Evolutionary conservation across 768 basidiomycete species (phyloP).

Genomic region (Cystobasidium onofrii): DNA sequence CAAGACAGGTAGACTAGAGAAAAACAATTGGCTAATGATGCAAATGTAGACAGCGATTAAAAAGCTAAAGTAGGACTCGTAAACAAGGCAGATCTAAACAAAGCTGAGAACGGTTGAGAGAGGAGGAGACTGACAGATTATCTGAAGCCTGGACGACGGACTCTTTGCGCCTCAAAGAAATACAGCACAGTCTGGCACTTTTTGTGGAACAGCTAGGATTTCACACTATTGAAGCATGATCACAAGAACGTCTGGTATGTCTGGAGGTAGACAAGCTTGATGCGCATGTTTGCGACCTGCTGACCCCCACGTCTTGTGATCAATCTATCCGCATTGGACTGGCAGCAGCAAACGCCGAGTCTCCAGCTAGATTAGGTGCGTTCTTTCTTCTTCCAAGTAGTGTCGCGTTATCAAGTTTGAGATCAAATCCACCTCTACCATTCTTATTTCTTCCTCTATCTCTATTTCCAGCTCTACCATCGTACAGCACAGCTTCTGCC

Average conservation of each 20-base stretch:
- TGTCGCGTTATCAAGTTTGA: slow-evolving; percentile 79
- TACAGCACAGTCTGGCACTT: too few species aligned
- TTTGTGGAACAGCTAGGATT: too few species aligned
- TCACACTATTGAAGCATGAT: too few species aligned
- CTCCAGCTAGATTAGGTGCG: slow-evolving; percentile 12
- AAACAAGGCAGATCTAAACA: too few species aligned
- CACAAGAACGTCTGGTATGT: too few species aligned
- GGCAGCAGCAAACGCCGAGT: neutral
- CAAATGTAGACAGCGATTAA: neutral
- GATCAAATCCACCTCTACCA: slow-evolving; percentile 56
- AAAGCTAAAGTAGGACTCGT: too few species aligned
- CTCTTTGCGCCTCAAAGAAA: too few species aligned
- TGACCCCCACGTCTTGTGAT: neutral
- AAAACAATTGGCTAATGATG: neutral
- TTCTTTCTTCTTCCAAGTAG: slow-evolving; percentile 57
- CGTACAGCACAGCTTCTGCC: slow-evolving; percentile 52
- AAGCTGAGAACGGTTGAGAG: too few species aligned
- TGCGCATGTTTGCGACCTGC: too few species aligned
- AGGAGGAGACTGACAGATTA: too few species aligned
- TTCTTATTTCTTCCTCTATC: slow-evolving; percentile 51
- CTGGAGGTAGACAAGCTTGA: too few species aligned
- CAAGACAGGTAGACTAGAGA: neutral
- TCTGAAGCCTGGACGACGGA: too few species aligned
- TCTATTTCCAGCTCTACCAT: slow-evolving; percentile 64
- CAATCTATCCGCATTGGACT: slow-evolving; percentile 18